These are phyloP conservation scores for Biscutella laevigata DNA, from an alignment of 441 rosid genomes.

Conservation along the genomic window DNA sequence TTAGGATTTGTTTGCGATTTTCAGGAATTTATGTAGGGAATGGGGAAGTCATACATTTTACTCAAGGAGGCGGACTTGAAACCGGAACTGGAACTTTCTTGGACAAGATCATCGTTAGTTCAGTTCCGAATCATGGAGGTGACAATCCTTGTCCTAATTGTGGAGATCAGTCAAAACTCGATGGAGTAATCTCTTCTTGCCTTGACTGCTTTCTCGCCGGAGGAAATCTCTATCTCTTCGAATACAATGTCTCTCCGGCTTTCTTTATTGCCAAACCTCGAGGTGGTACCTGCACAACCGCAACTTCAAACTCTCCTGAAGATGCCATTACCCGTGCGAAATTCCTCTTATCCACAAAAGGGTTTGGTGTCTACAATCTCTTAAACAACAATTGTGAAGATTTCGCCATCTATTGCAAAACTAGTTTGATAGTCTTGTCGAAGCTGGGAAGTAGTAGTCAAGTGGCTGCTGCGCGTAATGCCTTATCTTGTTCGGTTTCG, in stretches of 20 bases:
- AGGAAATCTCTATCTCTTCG: conserved; percentile 56
- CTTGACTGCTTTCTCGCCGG: conserved; percentile 63
- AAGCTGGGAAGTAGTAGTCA: no score
- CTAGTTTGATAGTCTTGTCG: no score
- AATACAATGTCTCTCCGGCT: conserved; percentile 40
- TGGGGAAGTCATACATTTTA: conserved; percentile 69
- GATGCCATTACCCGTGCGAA: conserved; percentile 46
- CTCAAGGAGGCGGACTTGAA: conserved; percentile 61
- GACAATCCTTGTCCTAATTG: conserved; percentile 51
- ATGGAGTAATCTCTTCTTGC: conserved; percentile 66
- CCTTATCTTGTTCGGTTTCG: no score
- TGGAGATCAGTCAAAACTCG: conserved; percentile 35
- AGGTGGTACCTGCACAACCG: conserved; percentile 77
- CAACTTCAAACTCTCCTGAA: conserved; percentile 47
- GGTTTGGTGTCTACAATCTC: conserved; percentile 55
- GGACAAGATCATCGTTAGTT: conserved; percentile 44
- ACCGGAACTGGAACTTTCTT: conserved; percentile 60
- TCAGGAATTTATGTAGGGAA: conserved; percentile 66
- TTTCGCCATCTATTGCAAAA: conserved; percentile 73
- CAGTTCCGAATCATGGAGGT: conserved; percentile 32
- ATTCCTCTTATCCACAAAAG: conserved; percentile 44
- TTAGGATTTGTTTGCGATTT: no score
- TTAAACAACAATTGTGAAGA: conserved; percentile 78
- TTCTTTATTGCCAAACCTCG: conserved; percentile 54
- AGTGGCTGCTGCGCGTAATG: no score